Conservation (phyloP, 2,329 filamentous ascomycete species). For the Alternaria sp. region DNA sequence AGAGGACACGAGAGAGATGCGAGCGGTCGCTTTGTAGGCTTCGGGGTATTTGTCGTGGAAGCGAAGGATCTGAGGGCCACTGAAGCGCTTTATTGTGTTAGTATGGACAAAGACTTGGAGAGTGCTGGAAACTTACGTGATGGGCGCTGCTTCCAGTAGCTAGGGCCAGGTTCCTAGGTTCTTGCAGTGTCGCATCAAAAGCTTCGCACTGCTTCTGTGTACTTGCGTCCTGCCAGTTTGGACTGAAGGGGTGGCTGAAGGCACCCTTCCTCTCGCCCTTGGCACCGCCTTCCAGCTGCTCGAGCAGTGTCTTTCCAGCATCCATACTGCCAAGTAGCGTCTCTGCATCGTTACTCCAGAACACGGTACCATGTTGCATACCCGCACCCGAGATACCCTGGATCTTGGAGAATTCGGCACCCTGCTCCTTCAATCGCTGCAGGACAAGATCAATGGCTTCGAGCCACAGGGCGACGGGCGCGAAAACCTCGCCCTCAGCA, state of each 20-base stretch:
- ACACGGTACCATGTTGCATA: constrained; percentile 97
- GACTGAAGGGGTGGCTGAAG: constrained; percentile 85
- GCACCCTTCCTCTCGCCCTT: constrained; percentile 58
- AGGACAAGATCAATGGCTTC: constrained; percentile 90
- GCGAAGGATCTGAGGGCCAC: constrained; percentile 93
- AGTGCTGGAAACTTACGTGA: constrained; percentile 68
- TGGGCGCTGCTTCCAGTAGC: constrained; percentile 92
- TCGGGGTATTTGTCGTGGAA: constrained; percentile 81
- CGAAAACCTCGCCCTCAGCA: constrained; percentile 85
- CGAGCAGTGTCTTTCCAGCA: constrained; percentile 66
- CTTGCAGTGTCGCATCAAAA: constrained; percentile 77
- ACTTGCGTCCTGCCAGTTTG: constrained; percentile 98
- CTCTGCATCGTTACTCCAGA: constrained; percentile 80
- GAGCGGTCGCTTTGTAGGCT: constrained; percentile 78
- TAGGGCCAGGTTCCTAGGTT: constrained; percentile 71
- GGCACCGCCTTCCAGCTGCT: constrained; percentile 66
- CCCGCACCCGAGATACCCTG: constrained; percentile 88
- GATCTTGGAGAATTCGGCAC: constrained; percentile 75
- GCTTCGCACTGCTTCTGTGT: constrained; percentile 90
- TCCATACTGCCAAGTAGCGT: constrained; percentile 67
- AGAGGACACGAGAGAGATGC: constrained; percentile 93
- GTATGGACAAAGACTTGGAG: background rate
- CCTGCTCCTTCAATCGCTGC: constrained; percentile 70
- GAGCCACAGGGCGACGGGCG: constrained; percentile 92
- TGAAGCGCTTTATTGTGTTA: constrained; percentile 73